Base-by-base conservation (phyloP, 495 filamentous ascomycete genomes). In the Jackrogersella minutella region DNA sequence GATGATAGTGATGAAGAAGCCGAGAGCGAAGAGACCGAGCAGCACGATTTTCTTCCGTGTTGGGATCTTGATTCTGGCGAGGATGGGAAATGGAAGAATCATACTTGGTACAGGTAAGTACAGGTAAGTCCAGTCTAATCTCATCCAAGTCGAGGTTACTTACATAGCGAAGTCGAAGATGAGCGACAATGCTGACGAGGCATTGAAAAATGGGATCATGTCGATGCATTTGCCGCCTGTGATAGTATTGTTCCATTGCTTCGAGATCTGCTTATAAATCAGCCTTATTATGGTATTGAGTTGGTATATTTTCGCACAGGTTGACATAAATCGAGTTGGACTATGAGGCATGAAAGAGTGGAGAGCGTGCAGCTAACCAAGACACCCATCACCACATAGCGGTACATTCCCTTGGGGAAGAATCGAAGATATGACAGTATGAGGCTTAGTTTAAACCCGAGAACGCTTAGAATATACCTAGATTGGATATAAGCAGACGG, bases 401-500 rank as follows among this genome's bases (percentile, higher is more conserved):
- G 73, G 67, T 84, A 84, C 17, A 56, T 43, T 14, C 76, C 73
- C 24, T 78, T 71, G 5, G 82, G 79, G 0, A 79, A 75, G 52
- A 85, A 82, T 26, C 84, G 80, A 5, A 82, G 69, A 58, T 86
- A 86, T 3, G 79, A 82, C 14, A 78, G 58, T 11, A 86, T 68
- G 11, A 86, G 68, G 33, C 80, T 79, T 14, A 83, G 69, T 56
- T 87, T 87, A 73, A 86, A 87, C 3, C 80, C 79, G 22, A 86
- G 74, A 14, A 85, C 76, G 34, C 76, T 75, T 5, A 70, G 56
- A 49, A 80, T 77, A 49, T 82, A 82, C 36, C 77, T 80, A 43
- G 17, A 13, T 36, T 30, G 11, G 36, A 8, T 13, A 31, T 19
- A 41, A 49, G 16, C 6, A 33, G 19, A 28, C 5, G 21, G n/a